Evolutionary conservation across 192 early-diverging fungal genomes (phyloP).

Genomic region (Mortierella antarctica): DNA sequence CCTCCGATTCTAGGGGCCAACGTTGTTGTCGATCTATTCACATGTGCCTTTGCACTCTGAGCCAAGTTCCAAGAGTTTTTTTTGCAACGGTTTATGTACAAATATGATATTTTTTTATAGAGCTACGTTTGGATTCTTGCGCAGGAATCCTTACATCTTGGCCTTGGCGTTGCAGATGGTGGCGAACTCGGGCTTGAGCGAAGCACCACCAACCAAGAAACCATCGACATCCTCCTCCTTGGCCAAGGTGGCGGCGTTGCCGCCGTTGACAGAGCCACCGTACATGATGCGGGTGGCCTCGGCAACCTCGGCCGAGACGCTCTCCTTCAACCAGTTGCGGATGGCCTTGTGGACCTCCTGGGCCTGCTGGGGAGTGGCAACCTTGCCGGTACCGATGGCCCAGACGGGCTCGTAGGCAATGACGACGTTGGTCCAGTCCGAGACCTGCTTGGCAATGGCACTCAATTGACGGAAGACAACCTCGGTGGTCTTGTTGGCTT

Average conservation of each 20-base stretch:
- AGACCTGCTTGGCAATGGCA: constrained; percentile 81
- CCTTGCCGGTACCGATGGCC: constrained; percentile 99
- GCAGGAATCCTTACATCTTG: constrained; percentile 28
- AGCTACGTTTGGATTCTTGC: too few relatives aligned
- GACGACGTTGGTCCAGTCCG: constrained; percentile 94
- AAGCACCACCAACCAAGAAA: constrained; percentile 99
- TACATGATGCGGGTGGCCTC: constrained; percentile 94
- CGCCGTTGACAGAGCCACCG: constrained; percentile 94
- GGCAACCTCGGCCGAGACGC: constrained; percentile 88
- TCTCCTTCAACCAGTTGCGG: constrained; percentile 85
- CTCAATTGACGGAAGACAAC: constrained; percentile 91
- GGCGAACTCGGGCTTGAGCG: constrained; percentile 91
- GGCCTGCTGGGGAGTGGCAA: constrained; percentile 94
- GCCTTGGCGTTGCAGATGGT: constrained; percentile 67
- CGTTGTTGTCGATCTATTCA: too few relatives aligned
- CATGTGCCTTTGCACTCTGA: too few relatives aligned
- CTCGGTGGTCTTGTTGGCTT: constrained; percentile 85
- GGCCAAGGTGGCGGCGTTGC: constrained; percentile 83
- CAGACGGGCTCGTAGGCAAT: constrained; percentile 99
- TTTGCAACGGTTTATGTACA: too few relatives aligned
- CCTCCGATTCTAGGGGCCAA: too few relatives aligned
- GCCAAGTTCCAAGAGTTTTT: too few relatives aligned
- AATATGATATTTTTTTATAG: too few relatives aligned
- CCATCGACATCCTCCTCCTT: constrained; percentile 95
- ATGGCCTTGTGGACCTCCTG: constrained; percentile 95